phyloP scores from a whole-genome alignment of 2,329 filamentous ascomycete species.

The Thielaviopsis populi region DNA sequence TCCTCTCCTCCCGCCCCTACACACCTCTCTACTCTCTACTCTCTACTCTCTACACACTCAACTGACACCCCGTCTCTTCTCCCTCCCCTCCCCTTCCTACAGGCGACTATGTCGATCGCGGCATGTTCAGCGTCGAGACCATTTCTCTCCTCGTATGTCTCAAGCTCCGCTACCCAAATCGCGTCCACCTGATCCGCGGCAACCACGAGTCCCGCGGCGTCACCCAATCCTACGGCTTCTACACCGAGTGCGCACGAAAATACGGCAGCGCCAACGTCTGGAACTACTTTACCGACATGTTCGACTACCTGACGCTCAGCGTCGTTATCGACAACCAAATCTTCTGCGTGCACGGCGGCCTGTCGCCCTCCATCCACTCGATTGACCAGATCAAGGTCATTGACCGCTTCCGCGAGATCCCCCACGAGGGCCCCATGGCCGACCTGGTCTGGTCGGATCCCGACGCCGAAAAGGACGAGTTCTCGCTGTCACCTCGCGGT shows the following conservation, averaged over 20 bases:
- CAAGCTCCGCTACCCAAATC: constrained; percentile 89
- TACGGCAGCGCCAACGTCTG: constrained; percentile 98
- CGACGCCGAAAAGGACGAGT: constrained; percentile 93
- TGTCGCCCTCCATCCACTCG: constrained; percentile 84
- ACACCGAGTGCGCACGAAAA: constrained; percentile 93
- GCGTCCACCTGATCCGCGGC: constrained; percentile 89
- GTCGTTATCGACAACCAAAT: constrained; percentile 99
- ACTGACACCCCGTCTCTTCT: not conserved
- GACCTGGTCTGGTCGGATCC: constrained; percentile 98
- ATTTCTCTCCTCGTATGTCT: constrained; percentile 95
- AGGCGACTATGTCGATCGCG: constrained; percentile 97
- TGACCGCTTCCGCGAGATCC: constrained; percentile 95
- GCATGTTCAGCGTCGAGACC: constrained; percentile 96
- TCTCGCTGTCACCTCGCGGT: constrained; percentile 80
- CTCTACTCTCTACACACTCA: too few species aligned
- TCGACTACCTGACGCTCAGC: constrained; percentile 90
- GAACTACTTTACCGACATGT: constrained; percentile 99
- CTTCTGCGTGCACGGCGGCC: constrained; percentile 91
- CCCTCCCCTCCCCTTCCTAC: constrained; percentile 11
- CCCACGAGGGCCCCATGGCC: constrained; percentile 98
- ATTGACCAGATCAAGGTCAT: constrained; percentile 99
- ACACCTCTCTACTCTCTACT: too few species aligned
- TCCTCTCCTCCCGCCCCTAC: not conserved
- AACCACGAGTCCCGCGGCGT: constrained; percentile 97
- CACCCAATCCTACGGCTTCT: constrained; percentile 97